Base-by-base conservation (phyloP, 768 basidiomycete species). In the Suillus ampliporus region DNA sequence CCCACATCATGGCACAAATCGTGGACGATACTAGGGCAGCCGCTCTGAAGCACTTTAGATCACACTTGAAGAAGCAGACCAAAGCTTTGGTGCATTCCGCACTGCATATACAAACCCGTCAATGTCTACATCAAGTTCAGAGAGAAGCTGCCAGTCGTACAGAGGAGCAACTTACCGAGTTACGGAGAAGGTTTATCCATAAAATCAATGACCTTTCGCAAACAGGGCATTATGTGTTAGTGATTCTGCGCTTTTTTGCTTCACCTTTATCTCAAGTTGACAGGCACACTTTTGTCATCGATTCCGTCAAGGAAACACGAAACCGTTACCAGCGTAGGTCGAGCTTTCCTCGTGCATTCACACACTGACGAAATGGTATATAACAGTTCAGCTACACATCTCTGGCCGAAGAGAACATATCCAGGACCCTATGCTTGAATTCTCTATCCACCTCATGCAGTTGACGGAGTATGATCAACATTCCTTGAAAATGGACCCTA, bases 381-480 rank as follows among this genome's bases (percentile, higher is more conserved):
- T 37, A 17, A 34, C 17, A 53, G 44, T 5, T 21, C 14, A 26
- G 5, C n/a, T 54, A 38, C 37, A 64, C 0, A 47, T 74, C n/a
- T 56, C 58, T 34, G 73, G 73, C 14, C 21, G 14, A 6, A 60
- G 67, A 15, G 73, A 71, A 37, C 62, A 64, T 2, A n/a, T 64
- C 38, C 60, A 69, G 56, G 70, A 73, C 1, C 67, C 73, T 23
- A 46, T 56, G 58, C 52, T n/a, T 0, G 43, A 65, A 2, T 68
- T 68, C 35, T 76, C 75, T 1, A 62, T 73, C 0, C 68, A 73
- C 51, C 1, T 70, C 9, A 73, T 75, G 71, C 65, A 72, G 34
- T 23, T 75, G 38, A 76, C 66, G 4, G 57, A 62, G 8, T 57
- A 76, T 56, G 74, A 75, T 62, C 65, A 67, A 50, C 73, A 75